Evolutionary conservation across 2,329 filamentous ascomycete species (phyloP).

Genomic region (Pseudogymnoascus verrucosus): DNA sequence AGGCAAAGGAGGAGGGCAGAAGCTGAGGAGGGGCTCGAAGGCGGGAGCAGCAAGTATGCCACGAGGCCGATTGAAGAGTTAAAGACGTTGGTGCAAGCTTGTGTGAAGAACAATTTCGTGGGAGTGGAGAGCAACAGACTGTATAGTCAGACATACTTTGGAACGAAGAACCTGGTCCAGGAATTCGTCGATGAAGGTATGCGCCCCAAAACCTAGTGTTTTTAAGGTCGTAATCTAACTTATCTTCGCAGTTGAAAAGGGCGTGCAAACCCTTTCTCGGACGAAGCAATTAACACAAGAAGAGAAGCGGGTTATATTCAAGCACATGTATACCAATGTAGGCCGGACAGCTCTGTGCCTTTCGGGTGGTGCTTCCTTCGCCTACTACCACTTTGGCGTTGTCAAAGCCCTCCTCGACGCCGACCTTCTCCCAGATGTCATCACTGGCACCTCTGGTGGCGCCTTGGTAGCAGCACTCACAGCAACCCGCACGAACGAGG

Average conservation of each 20-base stretch:
- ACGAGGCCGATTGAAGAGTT: constrained; percentile 63
- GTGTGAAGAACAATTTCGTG: constrained; percentile 95
- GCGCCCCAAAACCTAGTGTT: constrained; percentile 23
- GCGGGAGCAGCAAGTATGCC: constrained; percentile 31
- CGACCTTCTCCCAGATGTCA: constrained; percentile 79
- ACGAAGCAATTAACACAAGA: constrained; percentile 61
- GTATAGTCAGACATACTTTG: constrained; percentile 97
- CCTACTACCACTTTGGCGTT: constrained; percentile 94
- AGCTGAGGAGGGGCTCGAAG: constrained; percentile 42
- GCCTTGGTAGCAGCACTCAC: constrained; percentile 82
- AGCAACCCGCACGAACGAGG: constrained; percentile 83
- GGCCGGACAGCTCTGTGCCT: constrained; percentile 88
- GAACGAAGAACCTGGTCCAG: constrained; percentile 92
- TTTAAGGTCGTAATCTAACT: not conserved
- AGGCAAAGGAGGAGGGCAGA: constrained; percentile 47
- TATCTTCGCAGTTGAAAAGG: constrained; percentile 46
- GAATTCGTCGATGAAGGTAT: constrained; percentile 76
- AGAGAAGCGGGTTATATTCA: constrained; percentile 75
- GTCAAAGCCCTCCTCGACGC: constrained; percentile 84
- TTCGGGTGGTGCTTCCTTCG: constrained; percentile 88
- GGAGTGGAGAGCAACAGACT: constrained; percentile 87
- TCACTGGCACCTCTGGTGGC: constrained; percentile 92
- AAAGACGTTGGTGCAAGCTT: constrained; percentile 71
- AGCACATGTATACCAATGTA: constrained; percentile 81
- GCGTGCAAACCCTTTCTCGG: constrained; percentile 58